These are phyloP conservation scores for Pythium sp. DNA, from an alignment of 352 stramenopile species.

Conservation along the genomic window DNA sequence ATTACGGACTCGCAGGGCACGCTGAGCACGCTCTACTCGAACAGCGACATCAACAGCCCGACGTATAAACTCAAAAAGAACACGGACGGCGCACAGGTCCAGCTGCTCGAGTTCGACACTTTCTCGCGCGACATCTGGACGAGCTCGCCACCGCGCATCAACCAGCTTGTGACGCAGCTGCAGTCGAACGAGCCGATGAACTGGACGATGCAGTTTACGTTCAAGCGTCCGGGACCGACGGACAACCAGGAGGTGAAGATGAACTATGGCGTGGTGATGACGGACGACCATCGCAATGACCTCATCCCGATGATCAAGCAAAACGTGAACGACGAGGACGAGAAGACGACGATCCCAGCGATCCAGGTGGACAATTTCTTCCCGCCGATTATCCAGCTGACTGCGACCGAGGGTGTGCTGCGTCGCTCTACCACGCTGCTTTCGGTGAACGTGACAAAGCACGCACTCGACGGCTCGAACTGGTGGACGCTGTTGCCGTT, in stretches of 20 bases:
- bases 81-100: constrained; percentile 70
- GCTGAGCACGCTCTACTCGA: constrained; percentile 72
- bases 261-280: constrained; percentile 47
- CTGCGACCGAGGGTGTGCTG: constrained; percentile 56
- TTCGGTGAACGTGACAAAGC: constrained; percentile 58
- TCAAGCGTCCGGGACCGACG: constrained; percentile 58
- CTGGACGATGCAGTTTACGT: constrained; percentile 73
- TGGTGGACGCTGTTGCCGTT: constrained; percentile 73
- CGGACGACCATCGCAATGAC: constrained; percentile 50
- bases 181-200: constrained; percentile 66
- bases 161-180: constrained; percentile 65
- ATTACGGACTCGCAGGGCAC: constrained; percentile 74
- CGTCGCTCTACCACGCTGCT: constrained; percentile 51
- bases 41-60: constrained; percentile 71
- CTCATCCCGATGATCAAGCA: constrained; percentile 79
- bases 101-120: constrained; percentile 74
- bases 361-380: constrained; percentile 58
- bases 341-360: constrained; percentile 25
- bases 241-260: constrained; percentile 58
- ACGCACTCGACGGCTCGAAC: constrained; percentile 42
- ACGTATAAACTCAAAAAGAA: constrained; percentile 60
- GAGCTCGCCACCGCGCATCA: constrained; percentile 66
- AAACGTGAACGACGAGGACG: constrained; percentile 28
- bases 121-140: constrained; percentile 79
- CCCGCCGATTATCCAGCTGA: constrained; percentile 71